Percentiles rank a stretch among this genome's conserved stretches.
phyloP scores from a whole-genome alignment of 108 stramenopile species.

The Pseudonitzschia multistriata region DNA sequence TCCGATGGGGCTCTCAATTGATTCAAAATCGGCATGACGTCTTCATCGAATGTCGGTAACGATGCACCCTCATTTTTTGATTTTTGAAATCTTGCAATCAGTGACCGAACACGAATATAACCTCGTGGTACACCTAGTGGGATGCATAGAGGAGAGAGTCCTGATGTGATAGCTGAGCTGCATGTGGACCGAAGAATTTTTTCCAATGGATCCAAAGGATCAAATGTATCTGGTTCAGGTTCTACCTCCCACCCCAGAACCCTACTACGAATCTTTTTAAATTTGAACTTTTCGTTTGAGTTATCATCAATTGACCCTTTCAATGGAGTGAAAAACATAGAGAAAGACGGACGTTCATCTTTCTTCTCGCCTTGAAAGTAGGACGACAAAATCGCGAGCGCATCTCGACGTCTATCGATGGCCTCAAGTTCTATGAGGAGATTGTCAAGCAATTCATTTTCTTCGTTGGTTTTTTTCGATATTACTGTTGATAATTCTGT shows the following conservation, averaged over 20 bases:
- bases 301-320: conserved; percentile 35
- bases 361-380: conserved; percentile 51
- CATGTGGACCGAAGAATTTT: conserved; percentile 35
- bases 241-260: conserved; percentile 36
- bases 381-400: conserved; percentile 66
- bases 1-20: conserved; percentile 49
- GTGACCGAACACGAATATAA: conserved; percentile 65
- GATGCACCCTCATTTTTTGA: conserved; percentile 34
- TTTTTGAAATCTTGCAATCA: conserved; percentile 52
- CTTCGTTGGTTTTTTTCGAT: conserved; percentile 27
- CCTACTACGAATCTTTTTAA: neutral
- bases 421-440: conserved; percentile 40
- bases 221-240: conserved; percentile 38
- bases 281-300: neutral
- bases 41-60: conserved; percentile 58
- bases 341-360: conserved; percentile 51
- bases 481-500: conserved; percentile 24
- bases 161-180: conserved; percentile 37
- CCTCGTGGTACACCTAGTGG: conserved; percentile 69
- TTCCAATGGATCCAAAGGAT: conserved; percentile 67
- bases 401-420: conserved; percentile 73
- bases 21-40: conserved; percentile 60
- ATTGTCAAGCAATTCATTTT: neutral
- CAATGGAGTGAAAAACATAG: conserved; percentile 63
- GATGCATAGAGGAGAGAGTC: conserved; percentile 70